These are phyloP conservation scores for Aspergillus bridgeri DNA, from an alignment of 495 filamentous ascomycete species.

Conservation along the genomic window DNA sequence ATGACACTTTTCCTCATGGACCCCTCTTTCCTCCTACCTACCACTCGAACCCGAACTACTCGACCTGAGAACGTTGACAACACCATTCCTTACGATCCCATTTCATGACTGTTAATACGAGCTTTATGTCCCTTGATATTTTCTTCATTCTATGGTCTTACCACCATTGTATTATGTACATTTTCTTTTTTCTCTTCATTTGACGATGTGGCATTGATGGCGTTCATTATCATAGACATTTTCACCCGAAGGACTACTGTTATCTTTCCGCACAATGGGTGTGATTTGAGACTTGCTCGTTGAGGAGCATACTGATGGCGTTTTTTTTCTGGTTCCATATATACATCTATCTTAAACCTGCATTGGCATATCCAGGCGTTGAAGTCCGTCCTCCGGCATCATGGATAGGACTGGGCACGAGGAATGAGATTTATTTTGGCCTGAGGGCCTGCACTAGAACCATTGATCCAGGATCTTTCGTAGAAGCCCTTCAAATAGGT, in stretches of 20 bases:
- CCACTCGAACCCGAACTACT: slow-evolving; percentile 39
- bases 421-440: background rate
- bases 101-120: slow-evolving; percentile 24
- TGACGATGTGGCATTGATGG: slow-evolving; percentile 31
- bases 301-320: slow-evolving; percentile 21
- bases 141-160: slow-evolving; percentile 7
- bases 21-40: slow-evolving; percentile 33
- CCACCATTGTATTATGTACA: slow-evolving; percentile 28
- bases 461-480: too few species aligned
- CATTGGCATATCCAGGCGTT: slow-evolving; percentile 33
- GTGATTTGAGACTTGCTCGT: slow-evolving; percentile 8
- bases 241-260: slow-evolving; percentile 7
- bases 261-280: slow-evolving; percentile 12
- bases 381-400: background rate
- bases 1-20: slow-evolving; percentile 44
- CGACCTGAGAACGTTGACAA: slow-evolving; percentile 17
- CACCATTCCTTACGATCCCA: slow-evolving; percentile 8
- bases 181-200: slow-evolving; percentile 14
- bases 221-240: slow-evolving; percentile 32
- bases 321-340: slow-evolving; percentile 16
- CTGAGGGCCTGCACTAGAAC: background rate
- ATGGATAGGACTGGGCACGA: background rate
- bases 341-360: slow-evolving; percentile 15
- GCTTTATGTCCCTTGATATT: slow-evolving; percentile 15
- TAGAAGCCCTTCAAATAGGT: background rate